Evolutionary conservation across 106 monocot genomes (phyloP).

Genomic region (Agapanthus africanus): DNA sequence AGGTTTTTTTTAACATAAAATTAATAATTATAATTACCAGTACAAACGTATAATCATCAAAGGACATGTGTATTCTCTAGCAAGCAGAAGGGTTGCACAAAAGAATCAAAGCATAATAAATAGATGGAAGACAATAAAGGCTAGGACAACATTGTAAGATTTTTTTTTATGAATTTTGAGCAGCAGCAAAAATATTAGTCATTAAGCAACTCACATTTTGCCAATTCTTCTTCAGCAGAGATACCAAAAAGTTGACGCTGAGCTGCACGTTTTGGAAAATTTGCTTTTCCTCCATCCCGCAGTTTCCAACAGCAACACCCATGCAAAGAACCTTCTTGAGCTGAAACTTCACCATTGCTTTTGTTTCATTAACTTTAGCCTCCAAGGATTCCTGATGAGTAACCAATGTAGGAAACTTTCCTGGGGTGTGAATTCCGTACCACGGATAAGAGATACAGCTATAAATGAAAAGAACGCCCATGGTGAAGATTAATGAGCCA

Average conservation of each 20-base stretch:
- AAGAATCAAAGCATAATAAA: no score
- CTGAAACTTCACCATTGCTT: conserved; percentile 53
- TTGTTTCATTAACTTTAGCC: conserved; percentile 50
- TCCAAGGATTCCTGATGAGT: conserved; percentile 46
- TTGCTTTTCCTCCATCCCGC: conserved; percentile 27
- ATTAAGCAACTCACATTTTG: conserved; percentile 46
- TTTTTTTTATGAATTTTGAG: background rate
- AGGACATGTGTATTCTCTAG: no score
- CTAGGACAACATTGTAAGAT: background rate
- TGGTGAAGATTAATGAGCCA: no score
- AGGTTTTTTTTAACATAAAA: no score
- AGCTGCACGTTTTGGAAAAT: conserved; percentile 43
- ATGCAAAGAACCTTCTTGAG: conserved; percentile 37
- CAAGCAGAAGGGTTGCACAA: no score
- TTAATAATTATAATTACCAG: no score
- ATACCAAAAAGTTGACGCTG: conserved; percentile 56
- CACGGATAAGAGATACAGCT: no score
- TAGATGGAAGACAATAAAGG: background rate
- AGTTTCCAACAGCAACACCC: conserved; percentile 31
- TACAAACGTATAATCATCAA: background rate
- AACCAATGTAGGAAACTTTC: conserved; percentile 36
- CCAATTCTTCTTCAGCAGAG: conserved; percentile 61
- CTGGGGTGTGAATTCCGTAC: no score
- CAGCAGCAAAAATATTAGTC: background rate
- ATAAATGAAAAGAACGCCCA: no score